A percentile compares a stretch with the other conserved stretches of the same genome.
These are phyloP conservation scores for Ophiocordyceps robertsii DNA, from an alignment of 2,329 filamentous ascomycete species.

Conservation along the genomic window DNA sequence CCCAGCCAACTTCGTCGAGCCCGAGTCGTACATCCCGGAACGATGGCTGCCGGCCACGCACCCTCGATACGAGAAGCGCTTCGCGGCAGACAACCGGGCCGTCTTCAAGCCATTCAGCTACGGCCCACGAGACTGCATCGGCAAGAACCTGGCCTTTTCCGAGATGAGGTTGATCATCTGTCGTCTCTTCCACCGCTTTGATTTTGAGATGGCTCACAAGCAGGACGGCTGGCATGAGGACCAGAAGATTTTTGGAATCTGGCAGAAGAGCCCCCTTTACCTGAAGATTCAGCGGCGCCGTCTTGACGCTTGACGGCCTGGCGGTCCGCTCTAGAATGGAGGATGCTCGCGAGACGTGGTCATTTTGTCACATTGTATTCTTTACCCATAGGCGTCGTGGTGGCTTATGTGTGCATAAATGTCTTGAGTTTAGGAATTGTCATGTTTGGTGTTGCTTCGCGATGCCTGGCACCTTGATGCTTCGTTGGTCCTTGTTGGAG, in stretches of 20 bases:
- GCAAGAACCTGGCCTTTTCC: conserved; percentile 26
- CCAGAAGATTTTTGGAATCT: conserved; percentile 1
- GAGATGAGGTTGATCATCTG: conserved; percentile 34
- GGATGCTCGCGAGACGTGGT: too few species aligned
- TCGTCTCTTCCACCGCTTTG: conserved; percentile 30
- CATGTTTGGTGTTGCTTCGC: too few species aligned
- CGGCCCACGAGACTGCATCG: conserved; percentile 27
- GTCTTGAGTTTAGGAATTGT: too few species aligned
- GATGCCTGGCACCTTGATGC: too few species aligned
- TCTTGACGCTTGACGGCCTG: too few species aligned
- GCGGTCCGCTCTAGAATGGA: too few species aligned
- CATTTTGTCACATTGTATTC: too few species aligned
- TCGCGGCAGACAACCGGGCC: conserved; percentile 22
- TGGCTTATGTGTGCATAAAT: too few species aligned
- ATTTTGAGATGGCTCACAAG: conserved; percentile 15
- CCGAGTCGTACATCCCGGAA: conserved; percentile 32
- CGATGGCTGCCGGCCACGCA: conserved; percentile 21
- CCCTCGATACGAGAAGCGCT: conserved; percentile 20
- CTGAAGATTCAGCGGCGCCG: background rate
- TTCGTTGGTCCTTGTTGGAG: too few species aligned
- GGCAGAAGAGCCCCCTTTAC: conserved; percentile 2
- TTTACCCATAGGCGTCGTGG: too few species aligned
- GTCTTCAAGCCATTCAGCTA: conserved; percentile 23
- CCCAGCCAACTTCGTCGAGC: conserved; percentile 27
- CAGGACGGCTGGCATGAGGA: conserved; percentile 1